Base-by-base conservation (phyloP, 345 rosid species). In the Populus alba region DNA sequence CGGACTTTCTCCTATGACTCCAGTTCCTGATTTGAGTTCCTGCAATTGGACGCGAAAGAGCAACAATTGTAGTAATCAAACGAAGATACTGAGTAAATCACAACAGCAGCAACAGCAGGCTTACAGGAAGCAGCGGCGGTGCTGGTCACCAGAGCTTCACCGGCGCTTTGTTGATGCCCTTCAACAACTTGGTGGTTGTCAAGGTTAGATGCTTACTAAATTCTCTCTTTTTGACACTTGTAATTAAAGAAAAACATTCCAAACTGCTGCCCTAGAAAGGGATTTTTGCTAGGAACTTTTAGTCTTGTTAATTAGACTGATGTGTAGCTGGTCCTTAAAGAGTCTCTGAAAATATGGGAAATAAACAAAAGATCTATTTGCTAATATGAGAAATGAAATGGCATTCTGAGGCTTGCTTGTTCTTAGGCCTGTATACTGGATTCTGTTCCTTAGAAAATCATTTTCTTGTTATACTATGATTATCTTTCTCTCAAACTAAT, bases 61-160 rank as follows among this genome's bases (percentile, higher is more conserved):
- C 65, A 71, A 47, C 77, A 66, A 37, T 37, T 38, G 65, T 25
- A 25, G 49, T 33, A 71, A 71, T 72, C 80, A 72, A 81, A 61
- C 71, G 43, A 85, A 82, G 85, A 68, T 82, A 29, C 82, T 75
- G 71, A 78, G 55, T 68, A 74, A 68, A 59, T 51, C 83, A 39
- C 82, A 80, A 3, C 87, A 84, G 33, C 75, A 45, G 43, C 69
- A 62, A n/a, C 85, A 79, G 57, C 87, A 72, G 45, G 74, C 79
- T 77, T 27, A 43, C 75, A 89, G 88, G 92, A 92, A 94, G 71
- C 94, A 86, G 76, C 83, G 97, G 77, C 80, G 97, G 62, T 89
- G 86, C 80, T 94, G 98, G 97, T 90, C 98, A 27, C 90, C 92
- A 11, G 93, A 91, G 55, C 94, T 94, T 65, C 98, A 90, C 78